Conservation (phyloP, 306 rosid species). For the Morella rubra region DNA sequence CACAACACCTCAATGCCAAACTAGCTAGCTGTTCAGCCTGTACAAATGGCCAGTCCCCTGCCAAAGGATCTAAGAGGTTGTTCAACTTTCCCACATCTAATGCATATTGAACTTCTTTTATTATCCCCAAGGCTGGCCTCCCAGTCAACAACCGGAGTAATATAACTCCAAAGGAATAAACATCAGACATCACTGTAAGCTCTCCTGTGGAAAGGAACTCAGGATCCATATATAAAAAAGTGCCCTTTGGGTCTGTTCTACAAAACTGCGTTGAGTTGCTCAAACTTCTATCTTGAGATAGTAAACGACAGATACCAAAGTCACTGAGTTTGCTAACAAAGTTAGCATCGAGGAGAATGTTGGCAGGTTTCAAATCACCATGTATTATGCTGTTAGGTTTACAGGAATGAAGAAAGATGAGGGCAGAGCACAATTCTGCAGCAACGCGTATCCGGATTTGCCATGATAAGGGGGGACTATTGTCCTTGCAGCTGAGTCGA, state of each 20-base stretch:
- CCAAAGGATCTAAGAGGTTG: slow-evolving; percentile 46
- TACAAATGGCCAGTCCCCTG: slow-evolving; percentile 60
- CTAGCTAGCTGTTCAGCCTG: slow-evolving; percentile 50
- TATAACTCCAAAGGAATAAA: slow-evolving; percentile 56
- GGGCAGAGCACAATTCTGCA: slow-evolving; percentile 50
- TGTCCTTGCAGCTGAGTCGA: slow-evolving; percentile 44
- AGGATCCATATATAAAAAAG: slow-evolving; percentile 47
- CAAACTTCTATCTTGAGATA: slow-evolving; percentile 31
- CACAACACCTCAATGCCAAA: slow-evolving; percentile 53
- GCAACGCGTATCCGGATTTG: slow-evolving; percentile 45
- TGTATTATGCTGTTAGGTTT: slow-evolving; percentile 50
- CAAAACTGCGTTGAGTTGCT: slow-evolving; percentile 33
- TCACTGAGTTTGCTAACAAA: slow-evolving; percentile 55
- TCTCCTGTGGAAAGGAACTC: slow-evolving; percentile 47
- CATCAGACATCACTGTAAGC: slow-evolving; percentile 51
- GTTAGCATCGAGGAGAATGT: slow-evolving; percentile 44
- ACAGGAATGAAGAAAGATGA: slow-evolving; percentile 48
- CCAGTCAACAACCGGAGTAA: slow-evolving; percentile 46
- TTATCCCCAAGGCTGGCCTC: slow-evolving; percentile 37
- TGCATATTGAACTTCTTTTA: slow-evolving; percentile 39
- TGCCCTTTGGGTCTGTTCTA: slow-evolving; percentile 46
- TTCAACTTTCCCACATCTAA: slow-evolving; percentile 41
- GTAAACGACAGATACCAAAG: slow-evolving; percentile 49
- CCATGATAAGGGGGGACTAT: slow-evolving; percentile 55
- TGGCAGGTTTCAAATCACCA: slow-evolving; percentile 60